A percentile compares a stretch with the other conserved stretches of the same genome.
Evolutionary conservation across 495 filamentous ascomycete genomes (phyloP).

Genomic region (Mytilinidion resinicola): DNA sequence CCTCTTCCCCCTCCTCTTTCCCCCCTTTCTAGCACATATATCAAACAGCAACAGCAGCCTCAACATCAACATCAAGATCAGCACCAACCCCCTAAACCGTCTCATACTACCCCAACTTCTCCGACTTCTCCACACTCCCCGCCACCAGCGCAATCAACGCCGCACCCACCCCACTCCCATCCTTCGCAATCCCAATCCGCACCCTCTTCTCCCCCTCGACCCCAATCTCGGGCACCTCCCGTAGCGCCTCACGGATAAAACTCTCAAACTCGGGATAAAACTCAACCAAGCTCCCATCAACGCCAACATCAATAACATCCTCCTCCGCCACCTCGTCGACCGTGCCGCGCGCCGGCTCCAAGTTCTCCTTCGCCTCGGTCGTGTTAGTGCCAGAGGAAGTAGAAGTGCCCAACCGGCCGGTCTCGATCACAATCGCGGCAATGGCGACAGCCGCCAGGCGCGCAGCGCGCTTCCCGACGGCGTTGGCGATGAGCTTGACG

Average conservation of each 20-base stretch:
- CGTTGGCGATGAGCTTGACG: constrained; percentile 70
- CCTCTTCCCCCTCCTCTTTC: too few relatives aligned
- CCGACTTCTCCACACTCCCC: constrained; percentile 13
- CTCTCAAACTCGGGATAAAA: constrained; percentile 85
- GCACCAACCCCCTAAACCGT: neutral
- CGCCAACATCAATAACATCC: constrained; percentile 76
- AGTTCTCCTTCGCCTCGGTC: constrained; percentile 11
- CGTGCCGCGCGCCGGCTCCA: constrained; percentile 9
- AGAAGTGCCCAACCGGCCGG: constrained; percentile 52
- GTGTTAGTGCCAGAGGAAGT: constrained; percentile 30
- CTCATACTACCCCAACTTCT: neutral
- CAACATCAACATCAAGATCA: too few relatives aligned
- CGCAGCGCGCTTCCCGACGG: constrained; percentile 82
- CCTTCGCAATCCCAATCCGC: constrained; percentile 87
- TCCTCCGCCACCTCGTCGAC: constrained; percentile 34
- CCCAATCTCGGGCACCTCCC: constrained; percentile 65
- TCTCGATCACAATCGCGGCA: constrained; percentile 70
- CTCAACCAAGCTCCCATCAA: constrained; percentile 85
- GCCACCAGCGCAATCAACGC: constrained; percentile 82
- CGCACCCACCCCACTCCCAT: constrained; percentile 86
- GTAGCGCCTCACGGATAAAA: constrained; percentile 68
- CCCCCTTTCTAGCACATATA: too few relatives aligned
- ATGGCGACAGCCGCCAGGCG: constrained; percentile 84
- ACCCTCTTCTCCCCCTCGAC: constrained; percentile 67
- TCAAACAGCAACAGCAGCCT: too few relatives aligned